A percentile compares a stretch with the other conserved stretches of the same genome.
Evolutionary conservation across 192 early-diverging fungal species (phyloP).

Genomic region (Coemansia sp.): DNA sequence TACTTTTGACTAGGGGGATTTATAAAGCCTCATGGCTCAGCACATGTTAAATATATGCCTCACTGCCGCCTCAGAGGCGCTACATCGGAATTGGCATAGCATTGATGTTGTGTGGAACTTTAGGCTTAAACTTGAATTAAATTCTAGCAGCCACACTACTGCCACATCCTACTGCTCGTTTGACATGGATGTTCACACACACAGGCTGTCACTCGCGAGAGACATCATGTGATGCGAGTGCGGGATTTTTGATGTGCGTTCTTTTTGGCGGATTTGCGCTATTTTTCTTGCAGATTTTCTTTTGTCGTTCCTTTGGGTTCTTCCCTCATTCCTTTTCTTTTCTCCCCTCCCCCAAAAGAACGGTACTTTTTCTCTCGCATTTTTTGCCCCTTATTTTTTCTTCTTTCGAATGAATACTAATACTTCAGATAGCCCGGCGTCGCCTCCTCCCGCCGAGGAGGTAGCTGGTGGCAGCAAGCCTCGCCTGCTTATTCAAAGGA

Average conservation of each 20-base stretch:
- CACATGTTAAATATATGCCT: too few species aligned
- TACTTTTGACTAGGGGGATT: too few species aligned
- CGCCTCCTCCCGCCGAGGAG: constrained; percentile 3
- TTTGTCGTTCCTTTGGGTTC: constrained; percentile 10
- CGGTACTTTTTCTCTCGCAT: background rate
- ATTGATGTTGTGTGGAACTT: too few species aligned
- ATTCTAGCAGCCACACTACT: background rate
- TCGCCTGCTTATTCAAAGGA: constrained; percentile 44
- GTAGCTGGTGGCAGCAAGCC: constrained; percentile 11
- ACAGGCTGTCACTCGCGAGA: background rate
- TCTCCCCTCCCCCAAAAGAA: background rate
- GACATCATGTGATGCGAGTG: background rate
- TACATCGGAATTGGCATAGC: background rate
- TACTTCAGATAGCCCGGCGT: background rate
- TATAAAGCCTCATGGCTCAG: too few species aligned
- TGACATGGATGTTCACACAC: background rate
- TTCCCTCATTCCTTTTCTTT: constrained; percentile 8
- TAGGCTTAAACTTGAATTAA: too few species aligned
- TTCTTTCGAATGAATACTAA: background rate
- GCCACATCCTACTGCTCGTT: background rate
- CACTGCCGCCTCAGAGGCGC: background rate
- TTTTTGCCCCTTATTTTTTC: constrained; percentile 17
- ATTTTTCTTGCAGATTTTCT: background rate
- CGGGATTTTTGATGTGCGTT: constrained; percentile 16
- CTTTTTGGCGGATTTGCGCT: constrained; percentile 1